Evolutionary conservation across 805 yeast species (phyloP).

Genomic region (Yarrowia yakushimensis): DNA sequence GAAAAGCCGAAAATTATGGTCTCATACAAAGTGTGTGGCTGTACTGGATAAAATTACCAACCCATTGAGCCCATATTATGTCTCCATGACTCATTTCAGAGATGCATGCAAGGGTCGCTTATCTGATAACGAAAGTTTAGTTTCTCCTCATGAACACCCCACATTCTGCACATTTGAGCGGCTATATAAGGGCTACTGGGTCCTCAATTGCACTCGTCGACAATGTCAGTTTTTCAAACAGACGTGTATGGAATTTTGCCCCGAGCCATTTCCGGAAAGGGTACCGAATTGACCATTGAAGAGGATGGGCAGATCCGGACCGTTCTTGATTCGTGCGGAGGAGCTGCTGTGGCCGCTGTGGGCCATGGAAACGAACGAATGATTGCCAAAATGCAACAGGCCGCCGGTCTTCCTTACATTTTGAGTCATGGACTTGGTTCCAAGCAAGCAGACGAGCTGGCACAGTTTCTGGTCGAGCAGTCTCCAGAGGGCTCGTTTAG

Average conservation of each 20-base stretch:
- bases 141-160: no score
- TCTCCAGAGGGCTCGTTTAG: neutral
- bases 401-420: constrained; percentile 3
- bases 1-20: no score
- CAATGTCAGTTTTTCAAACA: constrained; percentile 10
- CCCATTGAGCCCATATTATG: neutral
- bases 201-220: no score
- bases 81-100: neutral
- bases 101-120: neutral
- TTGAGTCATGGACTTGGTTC: neutral
- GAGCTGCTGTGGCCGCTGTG: constrained; percentile 12
- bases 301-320: neutral
- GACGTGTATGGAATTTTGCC: neutral
- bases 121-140: neutral
- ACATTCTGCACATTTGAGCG: no score
- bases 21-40: no score
- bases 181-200: no score
- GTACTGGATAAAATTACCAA: no score
- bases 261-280: neutral
- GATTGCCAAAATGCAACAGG: neutral
- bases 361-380: constrained; percentile 1
- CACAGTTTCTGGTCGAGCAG: neutral
- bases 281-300: neutral
- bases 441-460: neutral
- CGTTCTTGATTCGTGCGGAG: constrained; percentile 9